A percentile compares a stretch with the other conserved stretches of the same genome.
Evolutionary conservation across 1,139 yeast genomes (phyloP).

Genomic region (Martiniozyma asiatica): DNA sequence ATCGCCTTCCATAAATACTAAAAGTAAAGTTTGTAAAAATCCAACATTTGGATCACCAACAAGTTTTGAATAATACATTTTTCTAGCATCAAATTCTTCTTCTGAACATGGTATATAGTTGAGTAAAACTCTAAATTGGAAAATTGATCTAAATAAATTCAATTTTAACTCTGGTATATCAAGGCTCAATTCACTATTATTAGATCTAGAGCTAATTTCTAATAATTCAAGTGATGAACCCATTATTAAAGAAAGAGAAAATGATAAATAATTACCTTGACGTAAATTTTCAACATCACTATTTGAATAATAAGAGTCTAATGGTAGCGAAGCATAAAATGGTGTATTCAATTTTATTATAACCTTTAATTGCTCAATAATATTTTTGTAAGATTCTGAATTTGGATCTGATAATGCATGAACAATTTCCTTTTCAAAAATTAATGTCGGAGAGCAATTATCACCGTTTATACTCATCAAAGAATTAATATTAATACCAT

Average conservation of each 20-base stretch:
- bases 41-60: constrained; percentile 21
- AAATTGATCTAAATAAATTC: constrained; percentile 27
- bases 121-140: constrained; percentile 23
- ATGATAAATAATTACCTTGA: constrained; percentile 8
- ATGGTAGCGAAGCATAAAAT: constrained; percentile 4
- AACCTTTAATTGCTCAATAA: constrained; percentile 10
- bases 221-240: constrained; percentile 47
- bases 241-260: constrained; percentile 22
- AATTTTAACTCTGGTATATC: constrained; percentile 12
- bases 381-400: constrained; percentile 7
- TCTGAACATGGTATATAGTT: constrained; percentile 12
- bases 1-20: constrained; percentile 32
- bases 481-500: not conserved
- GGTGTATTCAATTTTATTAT: constrained; percentile 9
- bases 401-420: constrained; percentile 15
- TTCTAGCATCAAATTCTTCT: constrained; percentile 7
- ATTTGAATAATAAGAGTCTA: not conserved
- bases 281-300: constrained; percentile 6
- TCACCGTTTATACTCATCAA: constrained; percentile 11
- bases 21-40: constrained; percentile 28
- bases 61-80: constrained; percentile 5
- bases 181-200: constrained; percentile 20
- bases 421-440: constrained; percentile 16
- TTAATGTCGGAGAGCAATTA: constrained; percentile 14
- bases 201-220: constrained; percentile 40